Evolutionary conservation across 306 rosid genomes (phyloP), one percentile per base, ranked within the genome.

Genomic region (Alnus rubra): DNA sequence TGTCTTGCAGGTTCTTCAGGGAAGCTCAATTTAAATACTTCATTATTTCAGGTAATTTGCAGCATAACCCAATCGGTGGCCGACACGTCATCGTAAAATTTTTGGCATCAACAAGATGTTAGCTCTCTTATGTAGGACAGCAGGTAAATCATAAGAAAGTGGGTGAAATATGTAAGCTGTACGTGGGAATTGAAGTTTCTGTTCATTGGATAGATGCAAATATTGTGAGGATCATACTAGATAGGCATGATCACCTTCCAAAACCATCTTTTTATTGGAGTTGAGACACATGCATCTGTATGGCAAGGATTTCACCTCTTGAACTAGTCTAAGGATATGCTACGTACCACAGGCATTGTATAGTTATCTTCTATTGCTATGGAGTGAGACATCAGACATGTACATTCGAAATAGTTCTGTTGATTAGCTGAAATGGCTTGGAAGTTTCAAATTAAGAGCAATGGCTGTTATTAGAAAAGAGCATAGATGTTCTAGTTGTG

Each of bases 61-160:
- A 23, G 28, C 28, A 23, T 23, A 23, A 23, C 28, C 28, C 28
- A 23, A 23, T 23, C 28, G 28, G 28, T 23, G 28, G 28, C 28
- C 28, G 28, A 23, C 28, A 23, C 0, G 28, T 23, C 28, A 23
- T 23, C 28, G 28, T 23, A 23, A 23, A 23, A 23, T 23, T 23
- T 23, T 23, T 23, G 28, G 28, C 28, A 23, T 23, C 28, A 23
- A 23, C 28, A 23, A 23, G 28, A 23, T 81, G 80, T 58, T 84
- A 35, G 45, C 72, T 47, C 62, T 82, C 52, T 56, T 77, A 7
- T 74, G 72, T 69, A 65, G 15, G 39, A 72, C 52, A 9, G 28
- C n/a, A n/a, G 39, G 71, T 69, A 44, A 82, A 72, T 76, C 74
- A 54, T 64, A 42, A 31, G 51, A n/a, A 28, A 56, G 28, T 59